Conservation (phyloP, 148 eudicot genomes). For the Arctostaphylos glauca region DNA sequence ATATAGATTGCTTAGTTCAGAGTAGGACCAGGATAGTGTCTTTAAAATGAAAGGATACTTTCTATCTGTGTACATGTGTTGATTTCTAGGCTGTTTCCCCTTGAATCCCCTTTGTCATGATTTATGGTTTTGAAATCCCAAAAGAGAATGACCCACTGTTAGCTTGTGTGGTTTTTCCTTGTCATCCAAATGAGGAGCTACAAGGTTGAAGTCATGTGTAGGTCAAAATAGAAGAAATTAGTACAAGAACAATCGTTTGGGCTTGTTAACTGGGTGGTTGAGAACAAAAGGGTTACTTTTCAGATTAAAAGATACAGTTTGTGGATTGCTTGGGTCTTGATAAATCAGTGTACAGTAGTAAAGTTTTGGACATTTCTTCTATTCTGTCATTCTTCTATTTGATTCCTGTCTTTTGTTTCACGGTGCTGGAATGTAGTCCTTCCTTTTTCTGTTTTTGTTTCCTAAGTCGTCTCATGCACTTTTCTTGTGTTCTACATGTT, state of each 20-base stretch:
- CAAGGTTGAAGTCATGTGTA: not conserved
- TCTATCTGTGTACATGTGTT: not conserved
- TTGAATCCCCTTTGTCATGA: not conserved
- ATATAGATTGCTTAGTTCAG: not conserved
- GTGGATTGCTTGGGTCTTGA: not conserved
- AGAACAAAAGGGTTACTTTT: not conserved
- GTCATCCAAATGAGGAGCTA: not conserved
- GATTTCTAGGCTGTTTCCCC: not conserved
- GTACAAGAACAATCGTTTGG: not conserved
- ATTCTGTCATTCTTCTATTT: not conserved
- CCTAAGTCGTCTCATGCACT: not conserved
- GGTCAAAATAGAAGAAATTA: not conserved
- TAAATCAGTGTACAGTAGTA: not conserved
- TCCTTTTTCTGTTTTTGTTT: not conserved
- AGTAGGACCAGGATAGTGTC: slow-evolving; percentile 1
- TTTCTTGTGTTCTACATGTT: not conserved
- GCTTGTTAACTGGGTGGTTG: not conserved
- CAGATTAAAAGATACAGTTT: not conserved
- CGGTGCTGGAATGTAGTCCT: not conserved
- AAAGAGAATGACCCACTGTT: not conserved
- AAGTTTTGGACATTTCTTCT: not conserved
- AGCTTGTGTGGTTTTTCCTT: not conserved
- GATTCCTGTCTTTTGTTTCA: slow-evolving; percentile 4
- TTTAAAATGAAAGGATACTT: not conserved
- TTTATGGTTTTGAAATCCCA: not conserved